Percentiles rank a stretch among this genome's conserved stretches.
Conservation (phyloP, 257 asterid species). For the Solanum peruvianum region DNA sequence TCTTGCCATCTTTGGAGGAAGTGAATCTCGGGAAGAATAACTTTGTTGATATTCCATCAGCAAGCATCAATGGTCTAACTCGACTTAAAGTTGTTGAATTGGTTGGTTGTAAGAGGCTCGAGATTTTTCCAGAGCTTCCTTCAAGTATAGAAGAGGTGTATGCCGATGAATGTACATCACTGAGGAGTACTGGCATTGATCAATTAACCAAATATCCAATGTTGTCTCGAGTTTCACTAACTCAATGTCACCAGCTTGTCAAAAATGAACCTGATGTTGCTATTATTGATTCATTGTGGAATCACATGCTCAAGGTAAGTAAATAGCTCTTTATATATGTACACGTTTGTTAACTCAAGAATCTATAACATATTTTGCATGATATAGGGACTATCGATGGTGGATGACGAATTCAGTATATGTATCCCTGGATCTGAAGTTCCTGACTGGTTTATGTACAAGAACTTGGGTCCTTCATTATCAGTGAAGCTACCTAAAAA, state of each 20-base stretch:
- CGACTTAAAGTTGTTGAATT: not conserved
- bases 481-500: not conserved
- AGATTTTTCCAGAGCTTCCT: constrained; percentile 1
- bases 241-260: not conserved
- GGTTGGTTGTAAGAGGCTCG: not conserved
- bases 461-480: not conserved
- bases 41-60: not conserved
- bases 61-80: not conserved
- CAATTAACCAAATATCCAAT: not conserved
- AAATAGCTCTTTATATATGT: not conserved
- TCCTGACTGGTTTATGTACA: constrained; percentile 1
- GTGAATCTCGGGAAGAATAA: not conserved
- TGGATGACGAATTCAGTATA: not conserved
- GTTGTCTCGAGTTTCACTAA: not conserved
- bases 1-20: not conserved
- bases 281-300: not conserved
- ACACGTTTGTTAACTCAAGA: not conserved
- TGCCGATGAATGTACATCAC: not conserved
- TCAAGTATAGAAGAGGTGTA: not conserved
- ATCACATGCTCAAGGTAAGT: constrained; percentile 1
- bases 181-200: not conserved
- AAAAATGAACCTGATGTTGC: not conserved
- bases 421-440: not conserved
- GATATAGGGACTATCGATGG: not conserved
- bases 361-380: not conserved